Evolutionary conservation across 2,329 filamentous ascomycete species (phyloP).

Genomic region (Helicocarpus griseus): DNA sequence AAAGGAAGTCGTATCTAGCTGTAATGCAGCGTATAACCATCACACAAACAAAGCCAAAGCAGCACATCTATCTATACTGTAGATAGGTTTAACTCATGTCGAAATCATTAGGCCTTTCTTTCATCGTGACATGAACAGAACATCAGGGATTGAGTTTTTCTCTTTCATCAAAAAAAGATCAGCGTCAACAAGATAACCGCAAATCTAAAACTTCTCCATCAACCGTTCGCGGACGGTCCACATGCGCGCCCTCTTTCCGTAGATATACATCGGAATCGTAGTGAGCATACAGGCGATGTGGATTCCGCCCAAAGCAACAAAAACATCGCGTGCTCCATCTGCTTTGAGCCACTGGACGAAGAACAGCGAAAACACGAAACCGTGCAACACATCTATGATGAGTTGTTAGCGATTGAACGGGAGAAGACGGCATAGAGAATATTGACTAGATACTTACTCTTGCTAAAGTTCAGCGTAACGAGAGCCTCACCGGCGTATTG

Average conservation of each 20-base stretch:
- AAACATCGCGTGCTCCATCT: constrained; percentile 69
- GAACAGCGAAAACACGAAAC: constrained; percentile 79
- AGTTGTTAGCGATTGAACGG: constrained; percentile 11
- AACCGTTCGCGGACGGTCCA: constrained; percentile 83
- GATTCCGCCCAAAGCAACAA: constrained; percentile 73
- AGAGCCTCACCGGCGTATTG: constrained; percentile 90
- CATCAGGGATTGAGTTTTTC: no score
- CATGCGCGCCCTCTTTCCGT: constrained; percentile 81
- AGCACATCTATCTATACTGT: no score
- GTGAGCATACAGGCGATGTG: constrained; percentile 65
- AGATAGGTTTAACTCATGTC: no score
- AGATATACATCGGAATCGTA: constrained; percentile 89
- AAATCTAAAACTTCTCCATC: constrained; percentile 62
- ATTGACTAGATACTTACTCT: constrained; percentile 46
- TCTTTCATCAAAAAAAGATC: neutral
- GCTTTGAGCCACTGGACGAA: constrained; percentile 71
- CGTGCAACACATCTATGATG: constrained; percentile 66
- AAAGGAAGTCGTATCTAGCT: no score
- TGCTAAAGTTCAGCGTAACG: constrained; percentile 88
- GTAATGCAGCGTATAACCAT: no score
- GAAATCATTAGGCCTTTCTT: no score
- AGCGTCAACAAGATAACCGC: neutral
- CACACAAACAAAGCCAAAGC: no score
- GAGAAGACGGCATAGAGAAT: neutral
- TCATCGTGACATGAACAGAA: no score